Conservation (phyloP, 2,329 filamentous ascomycete species). For the Elsinoe arachidis region DNA sequence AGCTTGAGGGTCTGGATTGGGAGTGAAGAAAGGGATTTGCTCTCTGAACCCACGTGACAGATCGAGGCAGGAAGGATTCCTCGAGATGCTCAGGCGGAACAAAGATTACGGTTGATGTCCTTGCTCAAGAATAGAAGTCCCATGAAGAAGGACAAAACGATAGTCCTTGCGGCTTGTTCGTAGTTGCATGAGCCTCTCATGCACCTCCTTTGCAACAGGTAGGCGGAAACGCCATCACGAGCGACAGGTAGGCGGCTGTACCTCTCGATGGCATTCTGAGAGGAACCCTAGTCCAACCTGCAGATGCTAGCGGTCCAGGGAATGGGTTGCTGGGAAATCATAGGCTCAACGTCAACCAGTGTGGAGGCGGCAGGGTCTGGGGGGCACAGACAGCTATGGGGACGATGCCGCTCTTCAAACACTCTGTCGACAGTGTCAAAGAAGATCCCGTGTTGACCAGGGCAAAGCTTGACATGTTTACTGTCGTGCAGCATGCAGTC, state of each 20-base stretch:
- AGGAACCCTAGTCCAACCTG: neutral
- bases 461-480: neutral
- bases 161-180: slow-evolving; percentile 6
- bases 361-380: neutral
- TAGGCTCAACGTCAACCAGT: neutral
- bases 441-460: neutral
- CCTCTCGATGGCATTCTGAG: neutral
- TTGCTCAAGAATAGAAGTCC: neutral
- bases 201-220: neutral
- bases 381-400: neutral
- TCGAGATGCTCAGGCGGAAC: neutral
- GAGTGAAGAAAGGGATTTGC: neutral
- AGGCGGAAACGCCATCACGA: neutral
- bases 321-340: slow-evolving; percentile 8
- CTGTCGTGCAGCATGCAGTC: neutral
- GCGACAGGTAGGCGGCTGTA: neutral
- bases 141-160: neutral
- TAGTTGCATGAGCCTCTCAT: neutral
- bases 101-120: neutral
- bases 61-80: neutral
- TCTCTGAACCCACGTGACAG: neutral
- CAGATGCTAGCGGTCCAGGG: neutral
- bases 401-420: neutral
- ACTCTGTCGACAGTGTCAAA: neutral
- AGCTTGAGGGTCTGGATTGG: neutral